Evolutionary conservation across 345 rosid species (phyloP), one percentile per base, ranked within the genome.

Genomic region (Diplotaxis tenuifolia): DNA sequence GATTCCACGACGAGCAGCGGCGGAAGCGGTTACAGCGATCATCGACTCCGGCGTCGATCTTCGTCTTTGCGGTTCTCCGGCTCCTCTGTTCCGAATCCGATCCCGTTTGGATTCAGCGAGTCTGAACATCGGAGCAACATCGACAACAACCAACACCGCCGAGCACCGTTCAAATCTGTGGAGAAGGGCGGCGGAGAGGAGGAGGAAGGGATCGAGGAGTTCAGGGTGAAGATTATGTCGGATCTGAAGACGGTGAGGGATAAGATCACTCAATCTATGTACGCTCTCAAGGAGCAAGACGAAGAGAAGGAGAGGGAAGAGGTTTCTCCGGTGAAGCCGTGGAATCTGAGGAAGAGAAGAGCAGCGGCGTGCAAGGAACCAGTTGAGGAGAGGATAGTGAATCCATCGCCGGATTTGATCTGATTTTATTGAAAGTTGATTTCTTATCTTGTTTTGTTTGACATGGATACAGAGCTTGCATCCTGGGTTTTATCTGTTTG

Each of bases 301-400:
- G 79, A 78, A 8, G 80, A 79, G 40, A 74, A 76, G 21, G 83
- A 77, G 57, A 76, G 65, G 22, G 83, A 82, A 47, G 81, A 68
- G 23, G 62, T 79, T 22, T 65, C 80, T 32, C 66, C 78, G 67
- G 75, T 23, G 21, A 83, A 81, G 82, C 96, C 90, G 21, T 93
- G 97, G 98, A 93, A 90, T 77, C 86, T 93, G 66, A 83, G 97
- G 63, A 93, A 89, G 6, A 81, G 96, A 69, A 84, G 89, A 73
- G 84, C 90, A 6, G 88, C 89, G 4, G 88, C 90, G 7, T 86
- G 88, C 45, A 92, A 83, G 67, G 88, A 84, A 4, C 86, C 88
- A 19, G 6, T 76, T 10, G 87, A 80, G 55, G 89, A 84, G 79
- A 70, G 49, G 64, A 62, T 18, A 52, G 68, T 40, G 69, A 65